Evolutionary conservation across 345 rosid species (phyloP).

Genomic region (Gossypium herbaceum): DNA sequence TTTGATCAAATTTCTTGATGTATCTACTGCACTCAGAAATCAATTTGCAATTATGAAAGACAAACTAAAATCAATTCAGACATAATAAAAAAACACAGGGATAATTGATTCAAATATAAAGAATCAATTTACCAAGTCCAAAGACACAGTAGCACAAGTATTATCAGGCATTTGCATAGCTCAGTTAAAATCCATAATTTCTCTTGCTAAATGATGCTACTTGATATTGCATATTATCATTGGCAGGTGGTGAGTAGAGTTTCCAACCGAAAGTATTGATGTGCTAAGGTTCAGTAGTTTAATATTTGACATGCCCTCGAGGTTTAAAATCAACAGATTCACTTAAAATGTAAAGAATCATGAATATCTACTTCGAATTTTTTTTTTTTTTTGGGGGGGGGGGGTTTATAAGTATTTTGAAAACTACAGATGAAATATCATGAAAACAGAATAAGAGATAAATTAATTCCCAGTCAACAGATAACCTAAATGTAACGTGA

Average conservation of each 20-base stretch:
- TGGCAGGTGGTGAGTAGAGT: not conserved
- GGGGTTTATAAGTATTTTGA: not conserved
- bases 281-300: slow-evolving; percentile 3
- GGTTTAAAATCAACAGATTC: not conserved
- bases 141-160: not conserved
- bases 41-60: not conserved
- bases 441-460: not conserved
- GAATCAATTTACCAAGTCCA: not conserved
- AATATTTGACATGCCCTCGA: not conserved
- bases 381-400: not conserved
- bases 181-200: not conserved
- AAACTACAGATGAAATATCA: not conserved
- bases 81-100: not conserved
- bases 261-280: not conserved
- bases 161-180: not conserved
- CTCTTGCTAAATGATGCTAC: not conserved
- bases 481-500: not conserved
- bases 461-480: not conserved
- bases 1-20: not conserved
- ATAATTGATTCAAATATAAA: not conserved
- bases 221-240: not conserved
- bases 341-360: not conserved
- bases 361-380: not conserved
- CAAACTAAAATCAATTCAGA: not conserved
- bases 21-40: not conserved